Conservation (phyloP, 1,139 yeast genomes). For the Hemisphaericaspora subhashii region DNA sequence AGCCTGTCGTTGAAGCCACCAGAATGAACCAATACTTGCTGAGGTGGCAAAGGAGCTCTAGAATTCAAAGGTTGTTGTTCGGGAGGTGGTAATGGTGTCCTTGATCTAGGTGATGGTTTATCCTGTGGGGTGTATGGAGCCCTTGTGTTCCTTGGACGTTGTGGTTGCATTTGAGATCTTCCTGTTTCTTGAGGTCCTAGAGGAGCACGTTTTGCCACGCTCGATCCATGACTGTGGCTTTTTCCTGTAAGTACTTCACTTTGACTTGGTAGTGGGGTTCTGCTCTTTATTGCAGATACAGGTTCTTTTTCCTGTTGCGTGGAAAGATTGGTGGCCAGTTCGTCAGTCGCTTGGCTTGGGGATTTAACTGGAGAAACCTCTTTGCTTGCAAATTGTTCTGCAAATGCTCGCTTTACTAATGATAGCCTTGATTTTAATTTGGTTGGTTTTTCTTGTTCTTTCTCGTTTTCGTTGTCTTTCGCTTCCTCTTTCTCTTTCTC, state of each 20-base stretch:
- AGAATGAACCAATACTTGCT: constrained; percentile 3
- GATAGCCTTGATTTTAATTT: constrained; percentile 9
- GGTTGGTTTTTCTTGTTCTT: neutral
- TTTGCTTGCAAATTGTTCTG: constrained; percentile 2
- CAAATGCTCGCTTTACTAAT: constrained; percentile 11
- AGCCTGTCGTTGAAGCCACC: neutral
- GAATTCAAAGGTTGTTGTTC: constrained; percentile 3
- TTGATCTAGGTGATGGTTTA: constrained; percentile 2
- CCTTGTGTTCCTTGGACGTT: constrained; percentile 5
- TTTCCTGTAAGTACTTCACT: neutral
- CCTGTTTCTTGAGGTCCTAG: constrained; percentile 1
- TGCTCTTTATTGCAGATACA: neutral
- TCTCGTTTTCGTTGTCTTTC: too few relatives aligned
- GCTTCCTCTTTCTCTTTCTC: too few relatives aligned
- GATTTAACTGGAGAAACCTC: neutral
- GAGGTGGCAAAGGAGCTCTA: constrained; percentile 19
- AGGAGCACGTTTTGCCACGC: neutral
- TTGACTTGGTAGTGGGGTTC: neutral
- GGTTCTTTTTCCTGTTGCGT: constrained; percentile 1
- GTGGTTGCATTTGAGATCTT: constrained; percentile 5
- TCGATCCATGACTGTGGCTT: neutral
- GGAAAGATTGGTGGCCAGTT: constrained; percentile 1
- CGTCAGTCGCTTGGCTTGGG: neutral
- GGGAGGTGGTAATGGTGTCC: constrained; percentile 11
- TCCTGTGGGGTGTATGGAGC: constrained; percentile 6